These are phyloP conservation scores for Chrysochromulina tobinii DNA, from an alignment of 78 protist genomes.

Conservation along the genomic window DNA sequence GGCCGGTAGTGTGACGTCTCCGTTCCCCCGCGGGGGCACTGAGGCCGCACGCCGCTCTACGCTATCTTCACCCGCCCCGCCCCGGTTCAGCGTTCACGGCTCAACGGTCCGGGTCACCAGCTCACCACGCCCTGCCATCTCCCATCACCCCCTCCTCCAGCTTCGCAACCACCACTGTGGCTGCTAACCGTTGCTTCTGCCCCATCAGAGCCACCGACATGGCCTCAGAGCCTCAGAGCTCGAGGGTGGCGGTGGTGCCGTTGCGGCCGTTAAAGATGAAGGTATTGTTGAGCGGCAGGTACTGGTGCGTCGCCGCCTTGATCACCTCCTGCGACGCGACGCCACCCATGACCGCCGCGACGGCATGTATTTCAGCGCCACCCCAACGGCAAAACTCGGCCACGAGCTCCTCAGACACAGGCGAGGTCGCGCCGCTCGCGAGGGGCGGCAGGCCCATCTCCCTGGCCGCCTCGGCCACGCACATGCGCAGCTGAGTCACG, in stretches of 20 bases:
- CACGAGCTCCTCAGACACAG: constrained; percentile 58
- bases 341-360: constrained; percentile 81
- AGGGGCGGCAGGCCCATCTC: constrained; percentile 9
- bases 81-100: too few relatives aligned
- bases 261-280: constrained; percentile 77
- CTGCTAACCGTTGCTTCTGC: too few relatives aligned
- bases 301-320: constrained; percentile 78
- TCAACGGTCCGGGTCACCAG: too few relatives aligned
- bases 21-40: too few relatives aligned
- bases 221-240: neutral
- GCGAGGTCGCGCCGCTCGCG: neutral
- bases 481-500: constrained; percentile 27
- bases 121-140: too few relatives aligned
- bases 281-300: constrained; percentile 78
- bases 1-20: too few relatives aligned
- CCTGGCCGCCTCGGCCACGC: neutral
- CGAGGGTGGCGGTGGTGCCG: neutral
- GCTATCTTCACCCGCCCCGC: too few relatives aligned
- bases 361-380: constrained; percentile 73
- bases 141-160: too few relatives aligned
- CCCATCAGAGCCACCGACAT: too few relatives aligned
- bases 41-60: too few relatives aligned
- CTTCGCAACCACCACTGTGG: too few relatives aligned
- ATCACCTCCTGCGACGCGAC: constrained; percentile 77
- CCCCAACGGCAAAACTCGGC: constrained; percentile 77